These are phyloP conservation scores for Fusarium armeniacum DNA, from an alignment of 2,329 filamentous ascomycete species.

Conservation along the genomic window DNA sequence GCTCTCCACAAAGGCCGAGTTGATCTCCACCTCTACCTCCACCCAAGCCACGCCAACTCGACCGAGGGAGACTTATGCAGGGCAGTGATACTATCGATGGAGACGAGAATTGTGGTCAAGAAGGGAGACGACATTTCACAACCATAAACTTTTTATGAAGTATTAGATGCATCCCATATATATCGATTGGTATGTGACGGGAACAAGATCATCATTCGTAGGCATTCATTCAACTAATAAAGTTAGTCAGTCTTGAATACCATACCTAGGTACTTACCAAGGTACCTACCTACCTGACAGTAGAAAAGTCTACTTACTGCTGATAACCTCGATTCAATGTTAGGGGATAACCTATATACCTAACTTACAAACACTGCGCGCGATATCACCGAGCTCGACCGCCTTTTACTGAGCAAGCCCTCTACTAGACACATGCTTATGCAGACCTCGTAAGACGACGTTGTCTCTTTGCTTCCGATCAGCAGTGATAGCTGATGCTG, in stretches of 20 bases:
- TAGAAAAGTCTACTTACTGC: neutral
- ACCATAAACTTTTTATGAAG: no score
- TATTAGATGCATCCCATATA: neutral
- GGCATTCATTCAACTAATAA: constrained; percentile 4
- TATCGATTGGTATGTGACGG: constrained; percentile 29
- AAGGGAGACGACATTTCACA: constrained; percentile 14
- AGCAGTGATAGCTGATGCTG: constrained; percentile 37
- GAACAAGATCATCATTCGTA: constrained; percentile 5
- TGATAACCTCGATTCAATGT: constrained; percentile 1
- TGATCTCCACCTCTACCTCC: constrained; percentile 20
- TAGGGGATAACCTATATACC: neutral
- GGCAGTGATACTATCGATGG: constrained; percentile 22
- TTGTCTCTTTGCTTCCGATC: constrained; percentile 24
- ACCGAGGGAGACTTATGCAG: constrained; percentile 30
- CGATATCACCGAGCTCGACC: neutral
- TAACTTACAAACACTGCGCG: neutral
- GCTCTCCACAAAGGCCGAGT: constrained; percentile 22
- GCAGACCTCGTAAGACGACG: constrained; percentile 34
- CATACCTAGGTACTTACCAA: no score
- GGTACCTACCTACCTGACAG: no score
- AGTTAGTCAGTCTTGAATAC: neutral
- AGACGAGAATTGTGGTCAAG: constrained; percentile 18
- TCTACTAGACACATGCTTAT: neutral
- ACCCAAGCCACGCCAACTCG: constrained; percentile 35
- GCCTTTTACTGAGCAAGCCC: neutral